Evolutionary conservation across 176 grass and related monocot species (phyloP), one percentile per base, ranked within the genome.

Genomic region (Alopecurus myosuroides): DNA sequence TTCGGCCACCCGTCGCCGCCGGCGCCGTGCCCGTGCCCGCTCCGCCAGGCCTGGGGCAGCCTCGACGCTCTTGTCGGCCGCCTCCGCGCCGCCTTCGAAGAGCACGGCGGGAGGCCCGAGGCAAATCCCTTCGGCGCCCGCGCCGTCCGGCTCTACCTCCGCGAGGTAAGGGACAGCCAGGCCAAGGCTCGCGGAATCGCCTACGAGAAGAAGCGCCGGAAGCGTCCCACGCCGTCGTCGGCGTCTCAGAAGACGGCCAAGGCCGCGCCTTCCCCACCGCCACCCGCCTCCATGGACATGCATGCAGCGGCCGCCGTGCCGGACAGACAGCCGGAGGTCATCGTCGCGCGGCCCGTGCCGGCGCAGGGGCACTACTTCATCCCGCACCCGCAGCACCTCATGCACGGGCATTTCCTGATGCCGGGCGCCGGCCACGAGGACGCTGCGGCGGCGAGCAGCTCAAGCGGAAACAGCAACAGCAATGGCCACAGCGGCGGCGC

Each of bases 1-100:
- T 94, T 92, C 85, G 93, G 93, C 78, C 87, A 94, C 53, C 93
- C 93, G 0, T 81, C 85, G 17, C 90, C 93, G 34, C 90, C 93
- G 7, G 93, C 87, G 14, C 93, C 93, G 0, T 94, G 93, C 85
- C 85, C 93, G 0, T 94, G 89, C 78, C 93, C 87, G 14, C 89
- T 92, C 68, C 37, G 67, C 19, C 93, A 92, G 87, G 93, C 93
- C 11, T 94, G 90, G 93, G 93, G 93, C 52, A 86, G 85, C 82
- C 93, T 94, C 69, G 93, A 94, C 87, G 89, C 93, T 2, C 93
- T 94, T 79, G 79, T 94, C 42, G 93, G 93, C 37, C 89, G 93
- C 79, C 93, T 94, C 52, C 93, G 93, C 30, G 93, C 93, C 25
- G 93, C 93, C 85, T 94, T 90, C 85, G 93, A 94, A 90, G 93